Evolutionary conservation across 2,329 filamentous ascomycete genomes (phyloP), one percentile per base, ranked within the genome.

Genomic region (Lecanicillium sp.): DNA sequence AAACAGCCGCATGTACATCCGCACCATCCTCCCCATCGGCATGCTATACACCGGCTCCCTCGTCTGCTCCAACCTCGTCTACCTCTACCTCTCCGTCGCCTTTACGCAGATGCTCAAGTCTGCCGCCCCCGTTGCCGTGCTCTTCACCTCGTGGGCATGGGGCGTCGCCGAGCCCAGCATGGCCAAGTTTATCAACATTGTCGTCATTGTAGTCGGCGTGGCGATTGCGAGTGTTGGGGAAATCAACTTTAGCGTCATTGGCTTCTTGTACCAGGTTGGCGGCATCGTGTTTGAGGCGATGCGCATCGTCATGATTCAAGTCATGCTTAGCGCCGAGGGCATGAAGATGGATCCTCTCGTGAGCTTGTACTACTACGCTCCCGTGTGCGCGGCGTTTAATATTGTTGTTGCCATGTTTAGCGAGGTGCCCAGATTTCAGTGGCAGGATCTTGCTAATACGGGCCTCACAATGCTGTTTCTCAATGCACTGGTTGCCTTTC

Each of bases 261-360:
- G 79, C 33, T 78, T 84, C 59, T 45, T 80, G 25, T 83, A 74
- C 63, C 86, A 92, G 64, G 58, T 83, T 38, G 81, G 73, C 43
- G 86, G 85, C 47, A 85, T 89, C 48, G 58, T 82, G 36, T 90
- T 89, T 54, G 86, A 94, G 65, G 85, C 86, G 32, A 72, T 85
- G 45, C 80, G 86, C 43, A 68, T 92, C 46, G 81, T 88, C 63
- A 86, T 94, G 83, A 85, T 92, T 41, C 83, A 94, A 64, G 78
- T 83, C 43, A 71, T 94, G 51, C 75, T 94, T 37, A 85, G 79
- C 55, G 80, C 73, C 25, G 73, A 83, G 36, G 84, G 87, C 32
- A 59, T 84, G 65, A 86, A 85, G 68, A 92, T 94, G 86, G 85
- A 92, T 54, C 85, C 86, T 27, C 73, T 94, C 27, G 85, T 92